Base-by-base conservation (phyloP, 352 stramenopile species). In the Sclerospora graminicola region DNA sequence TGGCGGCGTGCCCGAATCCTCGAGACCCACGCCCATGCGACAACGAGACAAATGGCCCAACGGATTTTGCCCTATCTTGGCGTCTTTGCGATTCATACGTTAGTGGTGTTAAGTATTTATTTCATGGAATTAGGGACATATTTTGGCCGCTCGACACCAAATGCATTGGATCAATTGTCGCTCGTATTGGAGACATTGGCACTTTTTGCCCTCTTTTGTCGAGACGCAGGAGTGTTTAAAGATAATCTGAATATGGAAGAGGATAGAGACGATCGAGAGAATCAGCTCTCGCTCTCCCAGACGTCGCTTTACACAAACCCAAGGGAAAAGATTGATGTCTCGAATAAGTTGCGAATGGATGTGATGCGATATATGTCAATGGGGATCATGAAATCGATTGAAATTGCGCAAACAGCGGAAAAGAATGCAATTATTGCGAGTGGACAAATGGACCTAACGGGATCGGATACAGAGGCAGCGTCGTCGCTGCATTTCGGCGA, bases 331-430 rank as follows among this genome's bases (percentile, higher is more conserved):
- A 63, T 84, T 15, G 80, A 91, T 31, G 63, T 91, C 20, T 82
- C 77, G 3, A 87, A 83, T 49, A 80, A 87, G 27, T 57, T 92
- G 24, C 75, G 80, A 18, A 84, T 82, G 64, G 73, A 82, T 50
- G 65, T 92, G 45, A 89, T 92, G 80, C 78, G 78, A 53, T 92
- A 92, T 52, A 92, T 82, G 57, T 87, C 74, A 9, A 74, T 84
- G 59, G 80, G 77, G 2, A 89, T 92, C 36, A 77, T 82, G 48
- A 60, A 80, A 51, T 85, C 70, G 2, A 85, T 81, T 44, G 61
- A 76, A 27, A 60, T 74, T 41, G 66, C 67, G 13, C 66, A 81
- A 14, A 28, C 60, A 8, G 47, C 24, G 0, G 60, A 64, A 16
- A 54, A 63, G 11, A 57, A 67, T 9, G 48, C 61, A 10, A 11